Evolutionary conservation across 257 asterid genomes (phyloP).

Genomic region (Penstemon davidsonii): DNA sequence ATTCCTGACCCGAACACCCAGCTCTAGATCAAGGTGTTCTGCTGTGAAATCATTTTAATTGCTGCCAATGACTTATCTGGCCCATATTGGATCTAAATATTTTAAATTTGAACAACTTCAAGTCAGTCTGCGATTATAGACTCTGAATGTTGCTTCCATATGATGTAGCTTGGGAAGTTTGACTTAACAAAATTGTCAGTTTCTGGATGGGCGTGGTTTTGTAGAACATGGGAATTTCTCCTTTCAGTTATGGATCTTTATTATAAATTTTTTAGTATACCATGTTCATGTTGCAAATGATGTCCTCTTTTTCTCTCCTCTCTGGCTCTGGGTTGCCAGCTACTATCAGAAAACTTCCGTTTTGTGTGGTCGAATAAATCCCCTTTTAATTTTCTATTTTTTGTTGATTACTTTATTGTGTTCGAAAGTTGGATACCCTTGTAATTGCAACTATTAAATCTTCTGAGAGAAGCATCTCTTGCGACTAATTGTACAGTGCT

Average conservation of each 20-base stretch:
- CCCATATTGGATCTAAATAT: slow-evolving; percentile 20
- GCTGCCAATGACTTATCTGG: not conserved
- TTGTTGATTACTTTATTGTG: not conserved
- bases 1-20: no score
- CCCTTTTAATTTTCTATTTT: slow-evolving; percentile 10
- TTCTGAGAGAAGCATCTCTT: slow-evolving; percentile 16
- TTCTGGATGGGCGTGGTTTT: slow-evolving; percentile 6
- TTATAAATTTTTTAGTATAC: not conserved
- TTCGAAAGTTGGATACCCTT: not conserved
- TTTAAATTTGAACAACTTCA: not conserved
- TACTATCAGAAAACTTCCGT: slow-evolving; percentile 22
- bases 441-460: slow-evolving; percentile 19
- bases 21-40: not conserved
- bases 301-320: not conserved
- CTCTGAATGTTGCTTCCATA: not conserved
- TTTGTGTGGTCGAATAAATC: slow-evolving; percentile 12
- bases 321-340: not conserved
- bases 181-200: not conserved
- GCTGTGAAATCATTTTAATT: not conserved
- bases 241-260: not conserved
- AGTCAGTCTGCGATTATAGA: not conserved
- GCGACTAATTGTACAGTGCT: slow-evolving; percentile 58
- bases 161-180: slow-evolving; percentile 8
- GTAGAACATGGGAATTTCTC: slow-evolving; percentile 6
- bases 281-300: slow-evolving; percentile 9